These are phyloP conservation scores for Trichocladium uniseriatum DNA, from an alignment of 495 filamentous ascomycete species.

Conservation along the genomic window DNA sequence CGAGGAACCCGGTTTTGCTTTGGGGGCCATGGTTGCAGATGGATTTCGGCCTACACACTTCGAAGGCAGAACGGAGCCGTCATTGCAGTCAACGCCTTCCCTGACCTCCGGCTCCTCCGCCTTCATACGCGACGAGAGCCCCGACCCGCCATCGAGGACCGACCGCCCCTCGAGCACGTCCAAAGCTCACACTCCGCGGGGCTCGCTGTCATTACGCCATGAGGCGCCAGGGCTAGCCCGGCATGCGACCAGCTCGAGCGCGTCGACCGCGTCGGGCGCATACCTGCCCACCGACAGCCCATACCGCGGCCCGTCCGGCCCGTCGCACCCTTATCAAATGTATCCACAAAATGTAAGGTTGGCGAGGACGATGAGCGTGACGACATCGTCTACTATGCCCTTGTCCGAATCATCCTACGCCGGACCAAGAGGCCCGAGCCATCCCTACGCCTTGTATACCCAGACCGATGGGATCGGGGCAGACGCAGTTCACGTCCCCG, in stretches of 20 bases:
- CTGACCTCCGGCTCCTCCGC: constrained; percentile 14
- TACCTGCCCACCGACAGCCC: constrained; percentile 47
- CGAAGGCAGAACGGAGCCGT: not conserved
- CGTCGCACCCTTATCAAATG: constrained; percentile 81
- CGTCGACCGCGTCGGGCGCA: constrained; percentile 26
- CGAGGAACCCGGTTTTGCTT: constrained; percentile 16
- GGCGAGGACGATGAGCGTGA: constrained; percentile 55
- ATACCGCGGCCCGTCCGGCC: constrained; percentile 54
- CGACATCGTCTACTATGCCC: constrained; percentile 49
- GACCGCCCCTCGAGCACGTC: constrained; percentile 37
- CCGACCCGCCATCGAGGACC: not conserved
- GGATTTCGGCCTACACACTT: constrained; percentile 21
- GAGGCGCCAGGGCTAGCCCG: constrained; percentile 18
- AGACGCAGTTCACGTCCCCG: constrained; percentile 6
- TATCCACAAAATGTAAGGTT: constrained; percentile 65
- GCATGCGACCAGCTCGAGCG: constrained; percentile 25
- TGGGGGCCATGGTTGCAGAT: constrained; percentile 22
- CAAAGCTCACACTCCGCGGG: constrained; percentile 33
- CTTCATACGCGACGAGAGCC: not conserved
- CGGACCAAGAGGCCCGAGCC: constrained; percentile 59
- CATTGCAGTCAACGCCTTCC: constrained; percentile 10
- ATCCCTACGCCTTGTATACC: constrained; percentile 76
- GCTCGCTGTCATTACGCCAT: constrained; percentile 33
- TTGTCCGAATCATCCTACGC: constrained; percentile 50
- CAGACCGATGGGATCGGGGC: constrained; percentile 49